phyloP scores from a whole-genome alignment of 805 yeast genomes.

The Ogataea salicorniae region DNA sequence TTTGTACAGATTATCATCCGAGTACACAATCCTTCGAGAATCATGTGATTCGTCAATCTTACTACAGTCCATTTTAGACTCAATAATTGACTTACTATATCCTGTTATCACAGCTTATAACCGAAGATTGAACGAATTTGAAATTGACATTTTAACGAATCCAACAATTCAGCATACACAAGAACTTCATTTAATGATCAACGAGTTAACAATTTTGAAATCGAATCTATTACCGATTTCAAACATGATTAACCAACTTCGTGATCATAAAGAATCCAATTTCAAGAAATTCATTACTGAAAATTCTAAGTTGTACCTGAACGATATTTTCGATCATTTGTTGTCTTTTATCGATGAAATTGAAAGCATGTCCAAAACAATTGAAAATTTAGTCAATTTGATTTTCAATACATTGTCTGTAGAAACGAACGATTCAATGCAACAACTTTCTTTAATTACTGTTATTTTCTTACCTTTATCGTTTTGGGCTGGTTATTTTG shows the following conservation, averaged over 20 bases:
- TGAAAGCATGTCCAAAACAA: conserved; percentile 47
- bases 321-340: conserved; percentile 55
- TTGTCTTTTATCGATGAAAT: conserved; percentile 47
- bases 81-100: conserved; percentile 46
- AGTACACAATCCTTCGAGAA: conserved; percentile 43
- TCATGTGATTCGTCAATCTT: conserved; percentile 48
- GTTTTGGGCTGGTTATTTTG: conserved; percentile 58
- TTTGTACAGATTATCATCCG: conserved; percentile 40
- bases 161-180: conserved; percentile 49
- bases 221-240: conserved; percentile 44
- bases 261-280: conserved; percentile 30
- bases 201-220: conserved; percentile 45
- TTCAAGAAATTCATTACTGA: conserved; percentile 33
- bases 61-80: conserved; percentile 50
- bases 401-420: conserved; percentile 55
- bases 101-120: conserved; percentile 52
- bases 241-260: conserved; percentile 40
- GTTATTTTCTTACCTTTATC: conserved; percentile 55
- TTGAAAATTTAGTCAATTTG: conserved; percentile 45
- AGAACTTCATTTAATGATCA: conserved; percentile 47
- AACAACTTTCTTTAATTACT: conserved; percentile 48
- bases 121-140: conserved; percentile 42
- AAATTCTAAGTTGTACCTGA: conserved; percentile 41
- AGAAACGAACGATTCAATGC: conserved; percentile 50
- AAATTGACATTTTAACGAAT: conserved; percentile 43